Evolutionary conservation across 495 filamentous ascomycete genomes (phyloP), one percentile per base, ranked within the genome.

Genomic region (Aspergillus leporis): DNA sequence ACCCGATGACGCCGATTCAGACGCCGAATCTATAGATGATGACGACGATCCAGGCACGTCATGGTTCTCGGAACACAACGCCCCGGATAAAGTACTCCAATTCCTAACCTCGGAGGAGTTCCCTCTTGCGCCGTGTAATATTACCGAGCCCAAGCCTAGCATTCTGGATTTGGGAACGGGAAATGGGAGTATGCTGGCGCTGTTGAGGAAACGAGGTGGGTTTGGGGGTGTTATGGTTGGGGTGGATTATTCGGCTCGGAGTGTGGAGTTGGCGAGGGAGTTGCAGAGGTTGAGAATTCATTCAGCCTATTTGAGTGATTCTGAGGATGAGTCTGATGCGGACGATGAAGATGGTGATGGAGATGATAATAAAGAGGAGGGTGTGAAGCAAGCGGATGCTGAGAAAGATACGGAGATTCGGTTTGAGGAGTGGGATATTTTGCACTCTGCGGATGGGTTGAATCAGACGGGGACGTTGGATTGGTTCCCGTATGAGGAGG

Each of bases 91-190:
- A 55, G 75, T 81, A 49, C 68, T 82, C 18, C 55, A 56, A 22
- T 81, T 79, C 62, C 61, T 83, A 19, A 74, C 72, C 18, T 60
- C 65, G 7, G 61, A 63, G 32, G 61, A 68, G 2, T 75, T 81
- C 53, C 72, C 76, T 8, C 66, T 78, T 21, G 48, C 74, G 34
- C 68, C 70, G n/a, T 60, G 62, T n/a, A 69, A 68, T 32, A 68
- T 66, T 40, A 58, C 43, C 56, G 14, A 49, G 49, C 7, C 40
- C 7, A 65, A 69, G 22, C 70, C 75, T 0, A 74, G 62, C 3
- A 85, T 96, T 51, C 79, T 97, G 0, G 86, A 89, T 60, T 76
- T 98, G 0, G 94, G 94, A 1, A 97, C 91, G 0, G 94, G 94
- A 0, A 98, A 97, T 74, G 94, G 94, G 1, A 89, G 91, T 65